phyloP scores from a whole-genome alignment of 2,329 filamentous ascomycete genomes.

The Trichoderma atroviride region DNA sequence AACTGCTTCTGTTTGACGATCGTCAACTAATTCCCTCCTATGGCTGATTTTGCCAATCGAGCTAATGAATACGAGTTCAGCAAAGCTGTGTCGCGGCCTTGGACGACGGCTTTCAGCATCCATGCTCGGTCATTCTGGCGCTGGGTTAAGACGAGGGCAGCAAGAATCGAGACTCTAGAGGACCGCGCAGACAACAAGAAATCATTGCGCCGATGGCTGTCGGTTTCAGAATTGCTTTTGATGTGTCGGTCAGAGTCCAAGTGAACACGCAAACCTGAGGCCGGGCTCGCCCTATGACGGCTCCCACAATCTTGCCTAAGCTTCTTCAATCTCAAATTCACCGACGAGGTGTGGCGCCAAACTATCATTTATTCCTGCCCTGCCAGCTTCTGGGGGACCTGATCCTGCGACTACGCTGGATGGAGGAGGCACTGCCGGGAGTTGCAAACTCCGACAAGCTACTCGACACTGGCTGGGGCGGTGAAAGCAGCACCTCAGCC shows the following conservation, averaged over 20 bases:
- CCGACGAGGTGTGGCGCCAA: slow-evolving; percentile 19
- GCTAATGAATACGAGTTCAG: neutral
- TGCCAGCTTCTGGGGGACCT: neutral
- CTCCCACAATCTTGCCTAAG: slow-evolving; percentile 6
- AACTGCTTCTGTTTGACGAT: neutral
- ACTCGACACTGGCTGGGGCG: slow-evolving; percentile 3
- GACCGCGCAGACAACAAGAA: neutral
- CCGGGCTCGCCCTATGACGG: neutral
- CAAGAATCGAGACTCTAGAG: neutral
- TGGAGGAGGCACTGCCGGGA: neutral
- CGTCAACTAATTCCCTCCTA: neutral
- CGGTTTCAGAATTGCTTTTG: no score
- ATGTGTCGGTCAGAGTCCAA: neutral
- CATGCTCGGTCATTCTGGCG: slow-evolving; percentile 13
- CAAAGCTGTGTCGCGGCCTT: slow-evolving; percentile 14
- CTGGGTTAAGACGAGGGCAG: neutral
- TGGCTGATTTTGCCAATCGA: neutral
- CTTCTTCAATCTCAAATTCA: slow-evolving; percentile 11
- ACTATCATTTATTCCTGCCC: slow-evolving; percentile 16
- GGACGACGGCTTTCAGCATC: slow-evolving; percentile 1
- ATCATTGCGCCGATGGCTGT: neutral
- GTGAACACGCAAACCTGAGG: neutral
- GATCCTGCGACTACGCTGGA: slow-evolving; percentile 6
- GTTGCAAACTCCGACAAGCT: slow-evolving; percentile 5
- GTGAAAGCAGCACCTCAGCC: neutral